These are phyloP conservation scores for Paraphysoderma sedebokerense DNA, from an alignment of 371 early-diverging fungal species.

Conservation along the genomic window DNA sequence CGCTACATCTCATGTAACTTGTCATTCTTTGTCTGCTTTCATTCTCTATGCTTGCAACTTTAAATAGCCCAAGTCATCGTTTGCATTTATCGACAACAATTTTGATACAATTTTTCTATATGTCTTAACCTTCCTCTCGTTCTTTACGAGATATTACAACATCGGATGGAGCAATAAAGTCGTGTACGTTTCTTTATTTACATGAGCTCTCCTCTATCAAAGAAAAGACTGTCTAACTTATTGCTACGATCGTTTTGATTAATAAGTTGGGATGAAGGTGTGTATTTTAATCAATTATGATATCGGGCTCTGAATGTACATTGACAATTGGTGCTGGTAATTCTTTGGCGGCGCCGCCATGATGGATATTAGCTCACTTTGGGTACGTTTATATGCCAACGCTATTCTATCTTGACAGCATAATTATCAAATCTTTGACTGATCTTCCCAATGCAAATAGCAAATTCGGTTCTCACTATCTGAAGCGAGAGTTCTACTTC, in stretches of 20 bases:
- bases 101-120: not conserved
- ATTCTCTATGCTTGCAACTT: too few relatives aligned
- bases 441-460: conserved; percentile 5
- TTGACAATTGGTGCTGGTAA: not conserved
- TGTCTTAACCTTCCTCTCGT: conserved; percentile 39
- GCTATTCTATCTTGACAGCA: not conserved
- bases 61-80: too few relatives aligned
- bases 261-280: too few relatives aligned
- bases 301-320: not conserved
- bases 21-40: too few relatives aligned
- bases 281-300: too few relatives aligned
- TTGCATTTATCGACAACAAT: too few relatives aligned
- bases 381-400: conserved; percentile 30
- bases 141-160: conserved; percentile 64
- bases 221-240: not conserved
- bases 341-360: not conserved
- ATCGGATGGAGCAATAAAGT: conserved; percentile 56
- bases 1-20: too few relatives aligned
- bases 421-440: not conserved
- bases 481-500: conserved; percentile 88
- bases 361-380: conserved; percentile 70
- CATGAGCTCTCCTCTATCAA: not conserved
- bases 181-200: conserved; percentile 6
- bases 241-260: not conserved
- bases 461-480: conserved; percentile 86